A percentile compares a stretch with the other conserved stretches of the same genome.
These are phyloP conservation scores for Bisporella sp. DNA, from an alignment of 2,329 filamentous ascomycete species.

Conservation along the genomic window DNA sequence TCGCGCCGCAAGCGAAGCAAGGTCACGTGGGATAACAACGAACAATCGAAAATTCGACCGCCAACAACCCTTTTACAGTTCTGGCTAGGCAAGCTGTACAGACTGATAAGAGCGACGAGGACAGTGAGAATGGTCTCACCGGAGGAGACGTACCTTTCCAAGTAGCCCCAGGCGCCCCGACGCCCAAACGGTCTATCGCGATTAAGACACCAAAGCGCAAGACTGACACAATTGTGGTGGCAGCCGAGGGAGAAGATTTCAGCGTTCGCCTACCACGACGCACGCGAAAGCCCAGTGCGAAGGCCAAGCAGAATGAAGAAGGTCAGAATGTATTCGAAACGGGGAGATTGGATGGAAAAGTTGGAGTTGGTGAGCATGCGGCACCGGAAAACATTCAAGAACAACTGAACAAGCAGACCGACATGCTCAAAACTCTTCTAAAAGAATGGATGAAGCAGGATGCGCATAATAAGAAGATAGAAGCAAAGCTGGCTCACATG, in stretches of 20 bases:
- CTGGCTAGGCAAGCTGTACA: background rate
- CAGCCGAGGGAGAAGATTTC: background rate
- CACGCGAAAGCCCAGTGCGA: background rate
- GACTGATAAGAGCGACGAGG: background rate
- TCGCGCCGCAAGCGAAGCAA: background rate
- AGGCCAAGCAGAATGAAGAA: constrained; percentile 3
- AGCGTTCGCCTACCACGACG: constrained; percentile 1
- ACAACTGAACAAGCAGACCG: background rate
- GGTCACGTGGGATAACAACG: background rate
- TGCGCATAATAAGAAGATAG: constrained; percentile 2
- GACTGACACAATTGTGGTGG: background rate
- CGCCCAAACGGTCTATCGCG: background rate
- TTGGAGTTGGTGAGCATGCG: background rate
- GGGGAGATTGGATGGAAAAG: background rate
- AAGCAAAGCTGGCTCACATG: constrained; percentile 1
- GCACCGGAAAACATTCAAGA: background rate
- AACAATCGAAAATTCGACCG: background rate
- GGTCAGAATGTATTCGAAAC: background rate
- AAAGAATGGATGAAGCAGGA: constrained; percentile 2
- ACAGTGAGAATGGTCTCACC: background rate
- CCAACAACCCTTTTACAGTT: background rate
- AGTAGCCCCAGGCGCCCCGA: background rate
- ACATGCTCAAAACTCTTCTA: background rate
- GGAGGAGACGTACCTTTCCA: background rate
- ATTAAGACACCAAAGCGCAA: background rate